Percentiles rank a stretch among this genome's conserved stretches.
phyloP scores from a whole-genome alignment of 2,329 filamentous ascomycete species.

The Fusarium begoniae region DNA sequence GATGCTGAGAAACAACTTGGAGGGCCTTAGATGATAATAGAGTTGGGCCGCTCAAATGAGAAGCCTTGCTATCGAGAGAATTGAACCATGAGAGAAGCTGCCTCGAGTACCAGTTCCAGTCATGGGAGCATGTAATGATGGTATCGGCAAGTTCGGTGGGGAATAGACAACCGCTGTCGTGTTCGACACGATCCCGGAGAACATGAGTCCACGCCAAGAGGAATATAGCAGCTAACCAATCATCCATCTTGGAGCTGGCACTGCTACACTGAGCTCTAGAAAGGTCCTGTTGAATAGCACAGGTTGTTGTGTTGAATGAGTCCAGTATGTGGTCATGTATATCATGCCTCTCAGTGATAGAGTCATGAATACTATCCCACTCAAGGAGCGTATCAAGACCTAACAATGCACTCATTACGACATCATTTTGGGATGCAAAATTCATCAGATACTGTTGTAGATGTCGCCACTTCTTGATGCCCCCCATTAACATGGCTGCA shows the following conservation, averaged over 20 bases:
- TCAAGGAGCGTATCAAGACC: background rate
- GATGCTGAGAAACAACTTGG: background rate
- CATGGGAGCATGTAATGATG: background rate
- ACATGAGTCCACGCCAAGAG: background rate
- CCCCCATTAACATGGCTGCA: background rate
- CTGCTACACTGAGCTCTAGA: accelerated
- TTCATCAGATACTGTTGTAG: background rate
- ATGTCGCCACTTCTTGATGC: background rate
- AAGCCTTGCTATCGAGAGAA: background rate
- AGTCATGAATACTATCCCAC: background rate
- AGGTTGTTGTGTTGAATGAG: background rate
- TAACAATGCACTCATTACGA: background rate
- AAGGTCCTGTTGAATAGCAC: background rate
- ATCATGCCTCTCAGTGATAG: accelerated
- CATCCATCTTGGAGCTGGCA: background rate
- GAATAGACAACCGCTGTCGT: background rate
- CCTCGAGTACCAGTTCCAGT: slow-evolving; percentile 4
- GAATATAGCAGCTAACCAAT: background rate
- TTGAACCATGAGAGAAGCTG: slow-evolving; percentile 8
- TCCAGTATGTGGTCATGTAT: background rate
- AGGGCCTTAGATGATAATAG: background rate
- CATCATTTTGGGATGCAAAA: background rate
- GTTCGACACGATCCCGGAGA: background rate
- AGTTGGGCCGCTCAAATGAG: background rate
- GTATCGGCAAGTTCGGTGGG: background rate